Percentiles rank a stretch among this genome's conserved stretches.
Conservation (phyloP, 2,329 filamentous ascomycete genomes). For the Colletotrichum sojae region DNA sequence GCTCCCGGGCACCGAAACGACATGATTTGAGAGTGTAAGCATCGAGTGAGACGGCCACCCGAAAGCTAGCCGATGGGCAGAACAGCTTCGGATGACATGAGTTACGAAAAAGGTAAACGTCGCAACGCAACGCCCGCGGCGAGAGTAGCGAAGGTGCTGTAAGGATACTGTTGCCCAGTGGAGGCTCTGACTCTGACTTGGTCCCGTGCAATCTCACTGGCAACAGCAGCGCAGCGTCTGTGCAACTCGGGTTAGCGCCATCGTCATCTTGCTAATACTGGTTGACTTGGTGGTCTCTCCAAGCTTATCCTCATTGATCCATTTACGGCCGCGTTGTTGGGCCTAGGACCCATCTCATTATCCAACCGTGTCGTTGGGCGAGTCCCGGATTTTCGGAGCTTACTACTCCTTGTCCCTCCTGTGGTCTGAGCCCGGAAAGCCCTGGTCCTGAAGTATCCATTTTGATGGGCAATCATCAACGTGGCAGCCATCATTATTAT, state of each 20-base stretch:
- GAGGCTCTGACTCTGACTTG: not conserved
- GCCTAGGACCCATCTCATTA: slow-evolving; percentile 9
- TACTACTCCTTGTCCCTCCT: slow-evolving; percentile 6
- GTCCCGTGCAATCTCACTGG: not conserved
- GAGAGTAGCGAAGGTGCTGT: not conserved
- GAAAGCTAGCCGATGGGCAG: no score
- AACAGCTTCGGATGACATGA: no score
- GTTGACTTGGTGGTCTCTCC: not conserved
- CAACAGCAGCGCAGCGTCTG: not conserved
- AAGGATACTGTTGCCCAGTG: not conserved
- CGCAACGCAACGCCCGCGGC: slow-evolving; percentile 6
- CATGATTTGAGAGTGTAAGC: not conserved
- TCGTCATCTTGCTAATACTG: slow-evolving; percentile 4
- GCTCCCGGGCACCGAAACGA: not conserved
- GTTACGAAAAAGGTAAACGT: not conserved
- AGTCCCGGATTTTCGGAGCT: slow-evolving; percentile 25
- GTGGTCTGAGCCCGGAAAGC: slow-evolving; percentile 19
- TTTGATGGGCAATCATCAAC: slow-evolving; percentile 32
- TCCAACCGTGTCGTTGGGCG: slow-evolving; percentile 22
- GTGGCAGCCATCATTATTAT: slow-evolving; percentile 30
- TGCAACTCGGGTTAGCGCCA: slow-evolving; percentile 5
- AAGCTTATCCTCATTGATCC: slow-evolving; percentile 27
- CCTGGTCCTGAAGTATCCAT: slow-evolving; percentile 25
- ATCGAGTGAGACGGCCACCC: no score
- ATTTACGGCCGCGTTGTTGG: slow-evolving; percentile 19